Conservation (phyloP, 1,284 basidiomycete genomes). For the Erythrobasidium hasegawianum region DNA sequence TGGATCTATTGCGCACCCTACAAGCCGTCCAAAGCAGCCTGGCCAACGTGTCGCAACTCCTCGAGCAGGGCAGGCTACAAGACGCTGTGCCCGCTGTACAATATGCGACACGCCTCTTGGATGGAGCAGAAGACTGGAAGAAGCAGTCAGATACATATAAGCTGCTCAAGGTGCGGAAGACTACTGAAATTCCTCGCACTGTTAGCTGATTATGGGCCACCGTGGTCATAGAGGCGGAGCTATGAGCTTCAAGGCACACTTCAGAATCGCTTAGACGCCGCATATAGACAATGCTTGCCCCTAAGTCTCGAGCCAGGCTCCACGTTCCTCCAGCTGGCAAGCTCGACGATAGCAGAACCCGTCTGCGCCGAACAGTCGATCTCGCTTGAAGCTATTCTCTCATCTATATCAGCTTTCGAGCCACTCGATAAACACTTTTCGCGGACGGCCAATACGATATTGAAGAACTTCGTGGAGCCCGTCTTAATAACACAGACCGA, state of each 20-base stretch:
- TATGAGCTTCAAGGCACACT: conserved; percentile 8
- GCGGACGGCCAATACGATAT: neutral
- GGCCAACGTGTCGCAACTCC: neutral
- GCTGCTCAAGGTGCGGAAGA: conserved; percentile 8
- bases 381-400: conserved; percentile 2
- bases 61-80: conserved; percentile 12
- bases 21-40: conserved; percentile 6
- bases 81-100: conserved; percentile 18
- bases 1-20: conserved; percentile 14
- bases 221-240: conserved; percentile 1
- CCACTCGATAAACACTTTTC: conserved; percentile 9
- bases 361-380: neutral
- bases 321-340: neutral
- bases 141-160: conserved; percentile 10
- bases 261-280: conserved; percentile 21
- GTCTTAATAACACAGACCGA: conserved; percentile 8
- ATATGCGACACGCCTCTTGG: conserved; percentile 6
- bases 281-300: conserved; percentile 9
- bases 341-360: neutral
- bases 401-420: conserved; percentile 2
- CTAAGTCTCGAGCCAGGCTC: neutral
- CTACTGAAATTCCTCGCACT: too few species aligned
- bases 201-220: too few species aligned
- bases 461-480: conserved; percentile 14
- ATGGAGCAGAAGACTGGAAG: conserved; percentile 21